These are phyloP conservation scores for Fusarium sp. DNA, from an alignment of 2,329 filamentous ascomycete genomes.

Conservation along the genomic window DNA sequence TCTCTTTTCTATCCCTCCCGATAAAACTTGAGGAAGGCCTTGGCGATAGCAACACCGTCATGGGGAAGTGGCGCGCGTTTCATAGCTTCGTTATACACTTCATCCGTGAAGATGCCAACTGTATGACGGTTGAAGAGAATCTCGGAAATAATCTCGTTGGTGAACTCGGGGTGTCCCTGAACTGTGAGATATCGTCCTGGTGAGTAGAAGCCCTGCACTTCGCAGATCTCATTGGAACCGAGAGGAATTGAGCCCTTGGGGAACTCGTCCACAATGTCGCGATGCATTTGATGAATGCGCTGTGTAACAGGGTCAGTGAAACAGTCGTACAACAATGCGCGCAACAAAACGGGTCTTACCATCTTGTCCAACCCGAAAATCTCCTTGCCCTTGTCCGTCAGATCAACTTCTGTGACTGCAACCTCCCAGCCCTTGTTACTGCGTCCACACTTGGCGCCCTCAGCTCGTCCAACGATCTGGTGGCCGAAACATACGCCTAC, in stretches of 20 bases:
- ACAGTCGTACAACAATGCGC: conserved; percentile 65
- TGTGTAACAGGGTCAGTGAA: conserved; percentile 57
- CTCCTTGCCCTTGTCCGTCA: conserved; percentile 54
- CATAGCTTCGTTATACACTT: conserved; percentile 75
- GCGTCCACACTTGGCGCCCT: conserved; percentile 51
- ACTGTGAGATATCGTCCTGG: conserved; percentile 54
- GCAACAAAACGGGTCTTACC: conserved; percentile 53
- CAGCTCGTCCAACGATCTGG: conserved; percentile 58
- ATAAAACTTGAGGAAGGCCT: conserved; percentile 81
- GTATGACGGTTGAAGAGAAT: conserved; percentile 64
- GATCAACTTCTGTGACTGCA: conserved; percentile 53
- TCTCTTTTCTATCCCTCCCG: conserved; percentile 57
- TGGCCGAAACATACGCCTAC: conserved; percentile 62
- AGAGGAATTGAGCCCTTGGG: conserved; percentile 54
- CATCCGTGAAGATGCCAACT: conserved; percentile 75
- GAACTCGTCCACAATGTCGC: conserved; percentile 55
- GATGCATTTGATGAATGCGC: conserved; percentile 60
- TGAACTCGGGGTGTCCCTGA: conserved; percentile 62
- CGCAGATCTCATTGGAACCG: conserved; percentile 54
- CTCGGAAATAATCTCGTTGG: conserved; percentile 52
- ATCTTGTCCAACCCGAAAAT: conserved; percentile 52
- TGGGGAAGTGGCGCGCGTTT: conserved; percentile 73
- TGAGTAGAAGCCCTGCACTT: conserved; percentile 56
- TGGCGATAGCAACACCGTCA: conserved; percentile 80
- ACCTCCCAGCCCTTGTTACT: conserved; percentile 58